Evolutionary conservation across 2,329 filamentous ascomycete species (phyloP), one percentile per base, ranked within the genome.

Genomic region (Zymoseptoria pseudotritici): DNA sequence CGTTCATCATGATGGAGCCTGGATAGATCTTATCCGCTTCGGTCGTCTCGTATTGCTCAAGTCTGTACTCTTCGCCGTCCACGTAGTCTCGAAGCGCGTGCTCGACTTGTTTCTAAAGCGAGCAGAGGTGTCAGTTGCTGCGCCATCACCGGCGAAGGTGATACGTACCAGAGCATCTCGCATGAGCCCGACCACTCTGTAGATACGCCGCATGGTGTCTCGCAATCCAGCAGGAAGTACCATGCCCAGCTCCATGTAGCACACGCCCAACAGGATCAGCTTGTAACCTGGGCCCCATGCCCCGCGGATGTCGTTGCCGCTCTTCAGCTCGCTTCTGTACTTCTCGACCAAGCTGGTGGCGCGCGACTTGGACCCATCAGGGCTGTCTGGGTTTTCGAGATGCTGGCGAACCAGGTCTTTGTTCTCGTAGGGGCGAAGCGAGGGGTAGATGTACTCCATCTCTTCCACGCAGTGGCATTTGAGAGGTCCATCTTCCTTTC

Each of bases 171-270:
- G 24, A 11, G 57, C 59, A 20, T 61, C 57, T n/a, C 42, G 42
- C 29, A 53, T 56, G 13, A 63, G 24, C 1, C 59, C 59, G 29
- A 55, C 56, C 5, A 54, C 36, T 42, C 22, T 36, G 55, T 61
- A 66, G 50, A 57, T 57, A 4, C 36, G 24, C 21, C 50, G 42
- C 19, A 63, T 17, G 22, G 59, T 42, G 6, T 58, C 46, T 24
- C 54, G 54, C 58, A 57, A 58, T 49, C 57, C 50, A 7, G 31
- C 22, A 6, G 54, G 54, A 13, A 66, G 51, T 20, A 51, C 61
- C 55, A 56, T 60, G 36, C 62, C 64, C 5, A 60, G 49, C 11
- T 53, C 21, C 62, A 64, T 65, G 36, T 59, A 55, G 22, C 55
- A 60, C 11, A 56, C 62, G 7, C 58, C 60, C 3, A 66, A 46